Evolutionary conservation across 2,329 filamentous ascomycete genomes (phyloP).

Genomic region (Trichoderma sp.): DNA sequence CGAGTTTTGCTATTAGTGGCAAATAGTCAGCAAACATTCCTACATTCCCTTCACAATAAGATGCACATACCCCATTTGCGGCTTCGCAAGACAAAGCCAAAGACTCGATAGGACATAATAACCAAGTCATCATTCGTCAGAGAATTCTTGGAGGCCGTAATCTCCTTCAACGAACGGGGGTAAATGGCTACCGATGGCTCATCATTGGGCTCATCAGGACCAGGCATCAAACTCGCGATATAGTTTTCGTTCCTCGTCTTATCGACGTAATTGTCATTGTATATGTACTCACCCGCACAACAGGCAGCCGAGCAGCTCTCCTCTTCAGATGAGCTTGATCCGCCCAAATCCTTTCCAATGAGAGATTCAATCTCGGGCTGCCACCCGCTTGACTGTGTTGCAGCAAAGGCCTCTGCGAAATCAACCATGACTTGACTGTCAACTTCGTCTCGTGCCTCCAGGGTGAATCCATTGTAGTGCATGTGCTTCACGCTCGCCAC

Average conservation of each 20-base stretch:
- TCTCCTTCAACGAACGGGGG: constrained; percentile 1
- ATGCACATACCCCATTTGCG: constrained; percentile 36
- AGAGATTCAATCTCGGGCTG: neutral
- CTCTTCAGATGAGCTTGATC: neutral
- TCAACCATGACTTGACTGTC: constrained; percentile 22
- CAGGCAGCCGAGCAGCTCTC: neutral
- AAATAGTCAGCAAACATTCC: neutral
- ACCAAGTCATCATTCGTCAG: constrained; percentile 31
- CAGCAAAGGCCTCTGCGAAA: constrained; percentile 17
- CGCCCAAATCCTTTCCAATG: neutral
- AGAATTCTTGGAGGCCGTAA: neutral
- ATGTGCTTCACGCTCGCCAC: constrained; percentile 28
- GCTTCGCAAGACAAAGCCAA: constrained; percentile 37
- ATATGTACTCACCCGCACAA: neutral
- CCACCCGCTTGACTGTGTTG: neutral
- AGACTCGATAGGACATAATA: constrained; percentile 38
- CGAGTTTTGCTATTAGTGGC: neutral
- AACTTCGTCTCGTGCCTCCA: constrained; percentile 15
- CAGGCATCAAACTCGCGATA: neutral
- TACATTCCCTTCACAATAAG: neutral
- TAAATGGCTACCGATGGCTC: neutral
- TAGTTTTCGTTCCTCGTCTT: constrained; percentile 11
- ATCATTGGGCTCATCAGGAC: neutral
- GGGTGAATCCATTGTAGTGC: constrained; percentile 28
- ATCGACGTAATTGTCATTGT: constrained; percentile 16